Percentiles rank a stretch among this genome's conserved stretches.
Conservation (phyloP, 78 protist genomes). For the Chrysochromulina tobinii region DNA sequence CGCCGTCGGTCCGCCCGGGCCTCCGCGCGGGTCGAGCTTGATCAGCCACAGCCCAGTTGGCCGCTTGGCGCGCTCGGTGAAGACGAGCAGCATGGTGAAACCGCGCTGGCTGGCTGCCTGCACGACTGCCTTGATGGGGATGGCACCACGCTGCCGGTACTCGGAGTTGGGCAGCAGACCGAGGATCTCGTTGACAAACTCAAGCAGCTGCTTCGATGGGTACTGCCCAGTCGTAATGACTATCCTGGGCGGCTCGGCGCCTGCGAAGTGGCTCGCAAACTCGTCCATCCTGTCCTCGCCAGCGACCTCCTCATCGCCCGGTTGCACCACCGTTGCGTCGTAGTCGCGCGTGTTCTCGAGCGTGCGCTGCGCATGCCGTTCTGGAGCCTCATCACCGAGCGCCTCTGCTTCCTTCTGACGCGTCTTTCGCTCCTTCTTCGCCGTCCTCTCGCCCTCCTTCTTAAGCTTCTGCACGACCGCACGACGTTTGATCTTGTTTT, state of each 20-base stretch:
- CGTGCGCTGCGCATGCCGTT: constrained; percentile 66
- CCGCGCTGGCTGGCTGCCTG: constrained; percentile 71
- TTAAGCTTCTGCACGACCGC: constrained; percentile 20
- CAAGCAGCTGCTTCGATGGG: background rate
- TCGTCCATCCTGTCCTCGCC: constrained; percentile 60
- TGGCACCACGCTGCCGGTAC: constrained; percentile 37
- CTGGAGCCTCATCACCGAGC: background rate
- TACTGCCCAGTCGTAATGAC: constrained; percentile 40
- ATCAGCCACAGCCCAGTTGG: constrained; percentile 64
- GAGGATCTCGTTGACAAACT: constrained; percentile 25
- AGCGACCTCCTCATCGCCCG: constrained; percentile 74
- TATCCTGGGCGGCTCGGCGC: constrained; percentile 13
- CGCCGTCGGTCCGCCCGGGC: constrained; percentile 97
- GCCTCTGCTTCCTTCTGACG: constrained; percentile 32
- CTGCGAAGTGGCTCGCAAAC: constrained; percentile 30
- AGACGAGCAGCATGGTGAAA: constrained; percentile 90
- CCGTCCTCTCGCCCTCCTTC: constrained; percentile 6
- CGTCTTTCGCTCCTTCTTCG: constrained; percentile 12
- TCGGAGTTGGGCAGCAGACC: constrained; percentile 71
- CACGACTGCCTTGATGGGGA: constrained; percentile 70
- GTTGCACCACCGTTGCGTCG: constrained; percentile 79
- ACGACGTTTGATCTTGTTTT: constrained; percentile 23
- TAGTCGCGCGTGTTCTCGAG: constrained; percentile 75
- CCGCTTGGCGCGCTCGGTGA: constrained; percentile 75
- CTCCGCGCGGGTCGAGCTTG: constrained; percentile 63